Evolutionary conservation across 306 rosid genomes (phyloP), one percentile per base, ranked within the genome.

Genomic region (Quercus mongolica): DNA sequence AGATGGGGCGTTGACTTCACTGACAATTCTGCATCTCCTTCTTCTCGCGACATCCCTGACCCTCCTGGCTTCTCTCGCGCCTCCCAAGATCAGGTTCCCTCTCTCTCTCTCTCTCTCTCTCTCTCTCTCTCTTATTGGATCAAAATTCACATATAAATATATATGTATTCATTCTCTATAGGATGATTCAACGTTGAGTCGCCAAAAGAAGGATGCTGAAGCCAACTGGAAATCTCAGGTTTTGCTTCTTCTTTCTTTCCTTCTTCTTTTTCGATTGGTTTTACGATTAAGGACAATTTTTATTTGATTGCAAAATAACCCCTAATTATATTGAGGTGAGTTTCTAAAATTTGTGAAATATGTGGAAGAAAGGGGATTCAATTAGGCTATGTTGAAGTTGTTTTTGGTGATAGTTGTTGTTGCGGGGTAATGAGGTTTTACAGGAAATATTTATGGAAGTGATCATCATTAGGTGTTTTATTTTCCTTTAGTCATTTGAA

Each of bases 61-160:
- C 99, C 99, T 70, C 98, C 94, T 14, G 98, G 99, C 74, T 96
- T 93, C 86, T 85, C 98, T 63, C 96, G 98, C 59, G 94, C 97
- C 82, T 89, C 98, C 44, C 84, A 77, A 51, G 97, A 96, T 18
- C 97, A 96, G 89, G 97, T 86, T 72, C 25, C 6, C 6, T 55
- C 15, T 9, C 41, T 6, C 2, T 23, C 26, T 78, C 20, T 41
- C 46, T 71, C 21, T 5, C 26, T 26, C 28, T 58, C 74, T 26
- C 28, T 58, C 78, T 28, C 2, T 72, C 56, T 49, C 4, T 49
- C 1, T 49, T 0, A 49, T 76, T 56, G 21, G 15, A 19, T 51
- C 46, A 41, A 41, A 8, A 8, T 41, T 41, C 46, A 8, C 46
- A 41, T 41, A 41, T 41, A 8, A 41, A 41, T 41, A 2, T 41